Percentiles rank a stretch among this genome's conserved stretches.
Evolutionary conservation across 1,139 yeast genomes (phyloP).

Genomic region (Hanseniaspora gamundiae): DNA sequence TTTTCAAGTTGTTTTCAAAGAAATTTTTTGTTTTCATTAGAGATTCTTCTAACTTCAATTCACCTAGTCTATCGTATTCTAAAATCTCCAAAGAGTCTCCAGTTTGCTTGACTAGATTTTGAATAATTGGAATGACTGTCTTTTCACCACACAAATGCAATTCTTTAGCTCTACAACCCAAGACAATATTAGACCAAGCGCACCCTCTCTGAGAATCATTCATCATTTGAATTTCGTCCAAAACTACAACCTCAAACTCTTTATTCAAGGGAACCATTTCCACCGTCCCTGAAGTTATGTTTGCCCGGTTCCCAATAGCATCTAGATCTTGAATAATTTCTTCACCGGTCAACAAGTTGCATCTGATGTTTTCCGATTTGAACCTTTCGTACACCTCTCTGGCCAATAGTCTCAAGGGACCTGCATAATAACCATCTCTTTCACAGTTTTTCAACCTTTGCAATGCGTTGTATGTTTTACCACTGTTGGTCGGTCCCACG

Average conservation of each 20-base stretch:
- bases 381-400: slow-evolving; percentile 82
- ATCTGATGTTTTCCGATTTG: slow-evolving; percentile 47
- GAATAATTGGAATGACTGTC: slow-evolving; percentile 57
- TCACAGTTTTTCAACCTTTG: slow-evolving; percentile 52
- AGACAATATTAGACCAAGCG: slow-evolving; percentile 88
- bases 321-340: slow-evolving; percentile 68
- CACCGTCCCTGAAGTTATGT: slow-evolving; percentile 75
- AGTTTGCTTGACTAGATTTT: slow-evolving; percentile 45
- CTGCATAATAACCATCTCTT: slow-evolving; percentile 79
- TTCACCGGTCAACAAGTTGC: slow-evolving; percentile 89
- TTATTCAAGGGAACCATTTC: slow-evolving; percentile 74
- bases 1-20: slow-evolving; percentile 28
- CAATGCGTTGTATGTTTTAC: slow-evolving; percentile 84
- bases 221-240: slow-evolving; percentile 96
- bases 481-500: slow-evolving; percentile 95
- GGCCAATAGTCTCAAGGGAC: slow-evolving; percentile 83
- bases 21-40: slow-evolving; percentile 12
- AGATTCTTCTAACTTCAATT: slow-evolving; percentile 42
- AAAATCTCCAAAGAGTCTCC: slow-evolving; percentile 71
- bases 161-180: slow-evolving; percentile 80
- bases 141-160: slow-evolving; percentile 91
- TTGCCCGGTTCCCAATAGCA: slow-evolving; percentile 56
- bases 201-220: slow-evolving; percentile 71
- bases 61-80: slow-evolving; percentile 63
- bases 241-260: slow-evolving; percentile 73